Evolutionary conservation across 2,329 filamentous ascomycete species (phyloP), one percentile per base, ranked within the genome.

Genomic region (Fusarium denticulatum): DNA sequence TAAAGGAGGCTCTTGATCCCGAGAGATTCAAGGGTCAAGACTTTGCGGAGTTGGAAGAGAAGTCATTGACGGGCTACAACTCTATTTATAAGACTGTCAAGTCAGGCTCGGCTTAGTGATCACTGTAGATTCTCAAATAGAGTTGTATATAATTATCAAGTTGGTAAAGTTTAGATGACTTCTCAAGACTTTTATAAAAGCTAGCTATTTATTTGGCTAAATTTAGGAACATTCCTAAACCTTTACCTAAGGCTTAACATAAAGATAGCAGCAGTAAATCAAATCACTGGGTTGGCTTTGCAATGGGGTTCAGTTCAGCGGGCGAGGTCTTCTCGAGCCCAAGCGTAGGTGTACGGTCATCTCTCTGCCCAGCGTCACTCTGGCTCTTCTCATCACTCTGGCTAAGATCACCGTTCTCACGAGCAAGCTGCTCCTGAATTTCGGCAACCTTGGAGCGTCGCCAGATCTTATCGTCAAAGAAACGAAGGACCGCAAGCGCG

Each of bases 401-500:
- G 3, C 26, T 46, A 28, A 22, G 58, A 2, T 52, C 43, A 2
- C 36, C 53, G 3, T 59, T 73, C 15, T 75, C 73, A 2, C 42
- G 67, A 12, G 57, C 52, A 24, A 60, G 71, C 15, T 71, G 57
- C 1, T 55, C 18, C 30, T 78, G 55, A 1, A 73, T 39, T 1
- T 59, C 37, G 5, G 57, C 30, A 13, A 72, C 73, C 26, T 53
- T 67, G 28, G 67, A 53, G 6, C 64, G 61, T 4, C 76, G 74
- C 60, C 74, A 76, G 18, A 77, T 57, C 26, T 75, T 71, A 37
- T 88, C 85, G 40, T 88, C 86, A 16, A 86, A 64, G 64, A 81
- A 86, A 34, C 87, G 79, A 9, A 84, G 65, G 7, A 83, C 66
- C 15, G 85, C 84, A 7, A 88, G 73, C 0, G 75, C 15, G 4